Evolutionary conservation across 2,329 filamentous ascomycete genomes (phyloP), one percentile per base, ranked within the genome.

Genomic region (Trichoderma aggressivum): DNA sequence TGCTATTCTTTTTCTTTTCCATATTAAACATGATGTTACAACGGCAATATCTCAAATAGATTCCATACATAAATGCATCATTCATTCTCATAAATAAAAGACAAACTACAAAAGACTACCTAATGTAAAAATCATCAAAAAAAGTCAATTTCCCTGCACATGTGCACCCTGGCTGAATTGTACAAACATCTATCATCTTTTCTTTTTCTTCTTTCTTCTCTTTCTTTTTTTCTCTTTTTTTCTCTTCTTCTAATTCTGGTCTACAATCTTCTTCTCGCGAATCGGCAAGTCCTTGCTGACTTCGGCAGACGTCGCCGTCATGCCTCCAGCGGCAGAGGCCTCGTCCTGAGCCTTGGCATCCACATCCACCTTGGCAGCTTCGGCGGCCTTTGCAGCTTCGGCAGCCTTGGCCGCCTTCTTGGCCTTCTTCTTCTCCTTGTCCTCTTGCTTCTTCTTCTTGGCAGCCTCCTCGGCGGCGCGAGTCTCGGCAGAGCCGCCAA

Each of bases 401-500:
- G 73, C 74, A 3, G 75, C 75, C 70, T 77, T 76, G 39, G 79
- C 80, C 62, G 78, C 78, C 73, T 83, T 83, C 76, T 81, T 83
- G 18, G 81, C 81, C 75, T 83, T 74, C 72, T 76, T 76, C 69
- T 71, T 76, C 21, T 74, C 73, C 72, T 74, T 82, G 76, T 83
- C 81, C 36, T 78, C 78, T 70, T 80, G 81, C 80, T 85, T 85
- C 74, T 83, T 82, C 74, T 30, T 66, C 71, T 72, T 72, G 11
- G 71, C 71, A 26, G 71, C 71, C 56, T 66, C 71, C 56, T 72
- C 68, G 4, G 67, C 71, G 3, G 71, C 71, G n/a, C 67, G 71
- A 1, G 71, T 64, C 68, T 72, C 68, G 12, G 53, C 68, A 4
- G 68, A 56, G 14, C 68, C 69, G 18, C 93, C 89, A 75, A 91